Conservation (phyloP, 495 filamentous ascomycete genomes). For the Lasiosphaeria hispida region DNA sequence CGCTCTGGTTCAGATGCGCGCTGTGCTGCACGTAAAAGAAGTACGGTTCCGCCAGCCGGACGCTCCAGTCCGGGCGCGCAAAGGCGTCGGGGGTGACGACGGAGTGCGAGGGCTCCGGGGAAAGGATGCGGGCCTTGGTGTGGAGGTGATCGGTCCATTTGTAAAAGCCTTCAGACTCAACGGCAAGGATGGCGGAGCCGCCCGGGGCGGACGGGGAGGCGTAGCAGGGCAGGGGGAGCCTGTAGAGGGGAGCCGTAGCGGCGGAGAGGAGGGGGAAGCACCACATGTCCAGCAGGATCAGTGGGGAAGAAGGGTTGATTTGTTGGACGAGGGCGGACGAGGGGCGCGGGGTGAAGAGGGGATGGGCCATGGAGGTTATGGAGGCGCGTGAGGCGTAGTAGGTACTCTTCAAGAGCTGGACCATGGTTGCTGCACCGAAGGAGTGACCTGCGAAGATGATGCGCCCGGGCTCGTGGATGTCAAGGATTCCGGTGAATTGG, state of each 20-base stretch:
- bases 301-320: slow-evolving; percentile 58
- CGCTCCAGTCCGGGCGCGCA: slow-evolving; percentile 24
- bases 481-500: slow-evolving; percentile 53
- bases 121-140: slow-evolving; percentile 56
- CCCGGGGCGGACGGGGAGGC: slow-evolving; percentile 40
- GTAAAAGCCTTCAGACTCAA: slow-evolving; percentile 69
- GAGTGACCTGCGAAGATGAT: slow-evolving; percentile 72
- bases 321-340: slow-evolving; percentile 54
- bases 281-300: slow-evolving; percentile 73
- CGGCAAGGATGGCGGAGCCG: slow-evolving; percentile 53
- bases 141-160: slow-evolving; percentile 66
- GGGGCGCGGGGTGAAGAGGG: slow-evolving; percentile 51
- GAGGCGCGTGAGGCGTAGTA: slow-evolving; percentile 53
- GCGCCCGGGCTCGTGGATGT: slow-evolving; percentile 66
- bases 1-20: slow-evolving; percentile 71
- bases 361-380: slow-evolving; percentile 20
- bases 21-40: slow-evolving; percentile 62
- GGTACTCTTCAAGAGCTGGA: slow-evolving; percentile 70
- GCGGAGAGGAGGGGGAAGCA: slow-evolving; percentile 60
- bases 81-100: slow-evolving; percentile 25
- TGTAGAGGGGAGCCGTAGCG: slow-evolving; percentile 55
- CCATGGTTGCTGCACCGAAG: slow-evolving; percentile 68
- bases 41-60: slow-evolving; percentile 38
- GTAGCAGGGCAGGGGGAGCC: slow-evolving; percentile 66
- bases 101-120: slow-evolving; percentile 41